Evolutionary conservation across 805 yeast species (phyloP).

Genomic region (Candida broadrunensis): DNA sequence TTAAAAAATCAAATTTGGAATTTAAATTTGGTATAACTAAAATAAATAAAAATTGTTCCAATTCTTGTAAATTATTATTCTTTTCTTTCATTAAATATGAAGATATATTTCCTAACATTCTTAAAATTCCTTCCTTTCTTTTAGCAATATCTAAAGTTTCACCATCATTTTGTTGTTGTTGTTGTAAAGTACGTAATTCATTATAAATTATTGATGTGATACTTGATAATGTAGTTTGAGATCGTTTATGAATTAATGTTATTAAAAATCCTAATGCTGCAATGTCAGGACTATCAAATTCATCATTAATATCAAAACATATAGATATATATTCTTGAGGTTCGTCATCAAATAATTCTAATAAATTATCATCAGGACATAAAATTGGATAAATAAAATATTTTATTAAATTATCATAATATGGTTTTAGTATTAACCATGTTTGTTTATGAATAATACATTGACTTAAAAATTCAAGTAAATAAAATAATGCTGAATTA

Average conservation of each 20-base stretch:
- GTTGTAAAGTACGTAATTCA: slow-evolving; percentile 25
- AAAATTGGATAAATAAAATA: slow-evolving; percentile 76
- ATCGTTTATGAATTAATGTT: slow-evolving; percentile 68
- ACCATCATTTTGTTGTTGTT: slow-evolving; percentile 8
- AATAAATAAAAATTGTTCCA: slow-evolving; percentile 64
- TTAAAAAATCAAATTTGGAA: slow-evolving; percentile 61
- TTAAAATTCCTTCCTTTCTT: slow-evolving; percentile 73
- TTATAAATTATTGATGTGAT: slow-evolving; percentile 59
- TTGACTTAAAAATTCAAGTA: slow-evolving; percentile 53
- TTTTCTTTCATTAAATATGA: slow-evolving; percentile 55
- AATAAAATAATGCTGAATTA: slow-evolving; percentile 57
- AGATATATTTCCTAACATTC: slow-evolving; percentile 73
- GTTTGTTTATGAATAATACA: slow-evolving; percentile 52
- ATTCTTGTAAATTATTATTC: slow-evolving; percentile 27
- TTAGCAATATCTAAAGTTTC: slow-evolving; percentile 50
- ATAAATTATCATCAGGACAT: slow-evolving; percentile 62
- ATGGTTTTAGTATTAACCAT: slow-evolving; percentile 68
- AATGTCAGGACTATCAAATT: slow-evolving; percentile 61
- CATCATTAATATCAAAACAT: slow-evolving; percentile 56
- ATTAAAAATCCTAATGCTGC: slow-evolving; percentile 75
- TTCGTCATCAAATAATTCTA: slow-evolving; percentile 78
- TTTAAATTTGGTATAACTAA: slow-evolving; percentile 71
- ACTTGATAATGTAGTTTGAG: slow-evolving; percentile 55
- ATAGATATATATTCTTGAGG: slow-evolving; percentile 85
- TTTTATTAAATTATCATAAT: slow-evolving; percentile 59